A percentile compares a stretch with the other conserved stretches of the same genome.
phyloP scores from a whole-genome alignment of 176 grass and related monocot species.

The Hyparrhenia diplandra region DNA sequence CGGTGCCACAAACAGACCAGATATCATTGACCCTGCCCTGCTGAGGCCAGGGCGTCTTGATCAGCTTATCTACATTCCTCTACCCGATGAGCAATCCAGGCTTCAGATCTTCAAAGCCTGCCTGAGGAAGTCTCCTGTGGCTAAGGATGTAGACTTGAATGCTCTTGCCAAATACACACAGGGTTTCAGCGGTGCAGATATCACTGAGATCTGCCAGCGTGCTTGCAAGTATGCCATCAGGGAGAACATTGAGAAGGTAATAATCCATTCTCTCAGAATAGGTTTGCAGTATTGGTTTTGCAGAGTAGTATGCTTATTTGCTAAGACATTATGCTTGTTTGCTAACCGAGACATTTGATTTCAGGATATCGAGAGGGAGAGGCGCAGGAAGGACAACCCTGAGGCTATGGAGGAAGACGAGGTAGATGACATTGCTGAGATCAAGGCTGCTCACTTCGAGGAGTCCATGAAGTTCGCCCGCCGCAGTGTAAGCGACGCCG shows the following conservation, averaged over 20 bases:
- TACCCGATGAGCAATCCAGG: background rate
- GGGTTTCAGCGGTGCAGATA: background rate
- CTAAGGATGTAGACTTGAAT: background rate
- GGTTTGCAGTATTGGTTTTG: background rate
- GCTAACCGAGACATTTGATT: background rate
- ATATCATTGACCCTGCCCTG: background rate
- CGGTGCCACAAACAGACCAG: background rate
- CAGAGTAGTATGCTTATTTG: background rate
- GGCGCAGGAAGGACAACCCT: conserved; percentile 57
- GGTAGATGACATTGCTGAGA: conserved; percentile 67
- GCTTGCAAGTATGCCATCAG: background rate
- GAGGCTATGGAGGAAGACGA: conserved; percentile 92
- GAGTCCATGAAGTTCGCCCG: conserved; percentile 90
- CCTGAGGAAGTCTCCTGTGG: background rate
- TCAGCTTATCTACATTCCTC: background rate
- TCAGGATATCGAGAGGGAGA: conserved; percentile 81
- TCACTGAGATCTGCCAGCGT: background rate
- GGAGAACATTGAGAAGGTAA: too few relatives aligned
- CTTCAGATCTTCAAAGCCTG: background rate
- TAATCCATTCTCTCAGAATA: background rate
- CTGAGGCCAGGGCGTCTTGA: background rate
- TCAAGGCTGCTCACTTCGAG: conserved; percentile 73
- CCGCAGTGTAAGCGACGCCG: conserved; percentile 72
- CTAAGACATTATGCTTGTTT: too few relatives aligned
- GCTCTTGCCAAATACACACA: background rate